Evolutionary conservation across 78 protist genomes (phyloP).

Genomic region (Emiliania huxleyi): DNA sequence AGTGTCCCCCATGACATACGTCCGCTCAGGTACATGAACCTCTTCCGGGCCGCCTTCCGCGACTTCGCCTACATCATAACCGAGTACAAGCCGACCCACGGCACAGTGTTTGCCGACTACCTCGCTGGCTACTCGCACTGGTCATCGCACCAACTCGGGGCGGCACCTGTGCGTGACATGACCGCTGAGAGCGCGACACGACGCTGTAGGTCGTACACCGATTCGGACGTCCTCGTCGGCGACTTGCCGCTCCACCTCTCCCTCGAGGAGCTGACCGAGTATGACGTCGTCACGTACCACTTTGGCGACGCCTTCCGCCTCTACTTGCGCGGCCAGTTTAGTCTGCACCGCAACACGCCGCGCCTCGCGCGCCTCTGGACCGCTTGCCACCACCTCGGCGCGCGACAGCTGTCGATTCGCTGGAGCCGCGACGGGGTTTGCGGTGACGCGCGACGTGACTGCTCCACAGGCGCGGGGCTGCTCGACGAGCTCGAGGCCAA

Average conservation of each 20-base stretch:
- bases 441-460: too few species aligned
- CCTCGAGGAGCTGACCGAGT: background rate
- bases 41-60: background rate
- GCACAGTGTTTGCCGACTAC: background rate
- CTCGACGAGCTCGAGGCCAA: background rate
- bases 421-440: too few species aligned
- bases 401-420: too few species aligned
- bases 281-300: background rate
- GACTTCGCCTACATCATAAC: background rate
- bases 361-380: background rate
- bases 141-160: too few species aligned
- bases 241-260: background rate
- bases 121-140: background rate
- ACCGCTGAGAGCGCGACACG: too few species aligned
- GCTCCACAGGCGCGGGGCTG: too few species aligned
- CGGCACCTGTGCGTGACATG: too few species aligned
- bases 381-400: background rate
- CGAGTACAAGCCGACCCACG: conserved; percentile 16
- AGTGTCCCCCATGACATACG: too few species aligned
- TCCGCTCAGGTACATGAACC: too few species aligned
- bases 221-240: background rate
- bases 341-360: background rate
- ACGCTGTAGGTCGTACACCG: conserved; percentile 4
- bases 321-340: background rate
- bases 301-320: background rate